Base-by-base conservation (phyloP, 2,329 filamentous ascomycete species). In the Nemania sp. region DNA sequence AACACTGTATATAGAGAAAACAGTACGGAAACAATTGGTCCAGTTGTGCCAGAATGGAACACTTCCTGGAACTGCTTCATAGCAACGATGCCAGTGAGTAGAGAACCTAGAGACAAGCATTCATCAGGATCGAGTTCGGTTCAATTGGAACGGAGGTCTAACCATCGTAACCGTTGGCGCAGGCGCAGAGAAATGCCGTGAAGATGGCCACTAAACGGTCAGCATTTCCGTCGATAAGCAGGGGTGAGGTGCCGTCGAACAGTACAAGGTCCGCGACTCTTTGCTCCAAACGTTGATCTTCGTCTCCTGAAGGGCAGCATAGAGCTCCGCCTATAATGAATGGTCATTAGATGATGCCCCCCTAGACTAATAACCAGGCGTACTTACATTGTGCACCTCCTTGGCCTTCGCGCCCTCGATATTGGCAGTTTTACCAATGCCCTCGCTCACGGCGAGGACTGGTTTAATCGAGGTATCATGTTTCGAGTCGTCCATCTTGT, bases 1-100 rank as follows among this genome's bases (percentile, higher is more conserved):
- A 71, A 81, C 79, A 82, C 77, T 4, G 78, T 79, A 67, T 82
- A 82, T 21, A 82, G 74, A 5, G 79, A 81, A 58, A 76, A 77
- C 68, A 79, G 73, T 20, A 81, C 59, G 3, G 79, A 76, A 49
- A 80, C 77, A 73, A 70, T 20, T 70, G 62, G 13, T 76, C 79
- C 9, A 69, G 75, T 57, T 71, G 70, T n/a, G 73, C 74, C 59
- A 5, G 72, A 74, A 5, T 77, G 63, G 63, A 81, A 80, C 1
- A 70, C 72, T 0, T 72, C 52, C 59, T 78, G 73, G 71, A 80
- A 81, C 50, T 74, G 68, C 0, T 69, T n/a, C 78, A 80, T 81
- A 55, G 77, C 79, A 49, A 77, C 73, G 63, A 81, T 76, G 52
- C 67, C 71, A 5, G 74, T 81, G 72, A 81, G 78, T 25, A 81